Percentiles rank a stretch among this genome's conserved stretches.
phyloP scores from a whole-genome alignment of 257 asterid species.

The Plantago elongata region DNA sequence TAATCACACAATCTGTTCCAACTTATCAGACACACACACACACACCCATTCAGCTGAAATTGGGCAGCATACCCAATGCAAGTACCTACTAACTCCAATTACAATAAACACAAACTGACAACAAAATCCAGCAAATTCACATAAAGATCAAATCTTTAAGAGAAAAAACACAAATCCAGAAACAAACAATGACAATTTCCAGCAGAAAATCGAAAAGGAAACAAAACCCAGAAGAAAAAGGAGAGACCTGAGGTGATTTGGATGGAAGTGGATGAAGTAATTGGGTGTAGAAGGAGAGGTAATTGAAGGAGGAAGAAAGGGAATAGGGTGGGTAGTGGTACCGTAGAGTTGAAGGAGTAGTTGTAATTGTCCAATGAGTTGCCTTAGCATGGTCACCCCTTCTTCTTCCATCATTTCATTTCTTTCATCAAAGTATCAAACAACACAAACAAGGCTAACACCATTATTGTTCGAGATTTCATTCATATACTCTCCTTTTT shows the following conservation, averaged over 20 bases:
- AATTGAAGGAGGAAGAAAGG: constrained; percentile 4
- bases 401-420: constrained; percentile 36
- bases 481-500: constrained; percentile 26
- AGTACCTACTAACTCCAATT: too few relatives aligned
- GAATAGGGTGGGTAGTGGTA: constrained; percentile 34
- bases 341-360: constrained; percentile 63
- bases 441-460: too few relatives aligned
- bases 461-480: constrained; percentile 26
- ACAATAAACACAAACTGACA: too few relatives aligned
- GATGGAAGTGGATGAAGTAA: constrained; percentile 48
- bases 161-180: neutral
- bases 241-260: constrained; percentile 50
- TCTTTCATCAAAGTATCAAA: too few relatives aligned
- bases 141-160: too few relatives aligned
- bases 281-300: constrained; percentile 38
- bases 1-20: too few relatives aligned
- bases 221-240: neutral
- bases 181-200: neutral
- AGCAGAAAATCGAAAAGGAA: neutral
- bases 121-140: too few relatives aligned
- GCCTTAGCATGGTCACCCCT: constrained; percentile 82
- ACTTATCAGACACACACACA: too few relatives aligned
- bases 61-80: too few relatives aligned
- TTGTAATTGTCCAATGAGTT: constrained; percentile 81
- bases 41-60: too few relatives aligned